Base-by-base conservation (phyloP, 73 alveolate genomes). In the Symbiodinium natans region DNA sequence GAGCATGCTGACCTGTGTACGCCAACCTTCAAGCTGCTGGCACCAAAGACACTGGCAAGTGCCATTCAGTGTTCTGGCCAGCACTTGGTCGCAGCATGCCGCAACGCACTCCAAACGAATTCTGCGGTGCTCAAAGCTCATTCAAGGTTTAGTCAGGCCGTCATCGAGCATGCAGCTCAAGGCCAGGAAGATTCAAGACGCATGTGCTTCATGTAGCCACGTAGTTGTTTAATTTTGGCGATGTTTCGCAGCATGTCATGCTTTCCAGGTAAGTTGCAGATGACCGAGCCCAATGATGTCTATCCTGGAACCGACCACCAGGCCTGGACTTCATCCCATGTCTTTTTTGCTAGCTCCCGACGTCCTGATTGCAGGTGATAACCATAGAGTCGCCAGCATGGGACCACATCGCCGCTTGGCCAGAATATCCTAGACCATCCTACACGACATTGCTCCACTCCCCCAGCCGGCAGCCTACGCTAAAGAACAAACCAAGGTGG, bases 291-390 rank as follows among this genome's bases (percentile, higher is more conserved):
- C 3, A 89, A 73, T 17, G 97, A 90, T 42, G 39, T 41, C 29
- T 71, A 90, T 27, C 97, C 97, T 19, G 97, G 97, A 71, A 88
- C 95, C 41, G 86, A 88, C 27, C 95, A 88, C 43, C 95, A 88
- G 95, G 95, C 86, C 41, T 48, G 40, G 40, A n/a, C 39, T 17
- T 19, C 71, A 25, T 40, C 42, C 17, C 25, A 7, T n/a, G 21
- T 7, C 11, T 36, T 31, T 82, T 31, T 2, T 74, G 84, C 84
- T 1, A 15, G 84, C 33, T 0, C 31, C 43, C 27, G 41, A 21
- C 42, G 23, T 31, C 42, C 48, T 21, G 23, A 15, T 25, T 33
- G 19, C 41, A 88, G 86, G 86, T 88, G 42, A 86, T 88, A 46
- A 88, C 86, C 31, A 59, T 59, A 23, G 73, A 88, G 80, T 88